These are phyloP conservation scores for Closterium sp. DNA, from an alignment of 139 green algal species.

Conservation along the genomic window DNA sequence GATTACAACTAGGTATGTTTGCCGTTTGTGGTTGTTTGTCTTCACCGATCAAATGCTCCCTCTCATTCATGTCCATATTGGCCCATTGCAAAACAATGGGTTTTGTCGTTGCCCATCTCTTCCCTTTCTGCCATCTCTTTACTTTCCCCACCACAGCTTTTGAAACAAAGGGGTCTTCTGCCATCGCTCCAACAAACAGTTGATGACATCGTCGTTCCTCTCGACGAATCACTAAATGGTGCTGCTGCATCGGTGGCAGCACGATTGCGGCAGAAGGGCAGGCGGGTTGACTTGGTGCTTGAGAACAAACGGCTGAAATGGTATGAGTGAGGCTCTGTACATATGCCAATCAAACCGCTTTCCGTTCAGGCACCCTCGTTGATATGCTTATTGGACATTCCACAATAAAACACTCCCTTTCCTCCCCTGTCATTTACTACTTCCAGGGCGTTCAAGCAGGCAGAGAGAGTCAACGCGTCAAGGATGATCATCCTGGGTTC, in stretches of 20 bases:
- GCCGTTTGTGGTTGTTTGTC: background rate
- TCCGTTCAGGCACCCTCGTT: slow-evolving; percentile 2
- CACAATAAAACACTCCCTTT: background rate
- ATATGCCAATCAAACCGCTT: background rate
- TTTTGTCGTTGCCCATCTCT: no score
- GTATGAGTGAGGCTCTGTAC: background rate
- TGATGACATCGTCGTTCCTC: slow-evolving; percentile 51
- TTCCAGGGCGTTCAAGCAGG: slow-evolving; percentile 48
- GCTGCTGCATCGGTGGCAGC: slow-evolving; percentile 61
- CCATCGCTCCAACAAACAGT: slow-evolving; percentile 39
- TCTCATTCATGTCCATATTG: no score
- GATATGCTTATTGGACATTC: background rate
- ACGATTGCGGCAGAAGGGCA: slow-evolving; percentile 66
- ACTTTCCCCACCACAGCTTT: background rate
- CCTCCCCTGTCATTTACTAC: background rate
- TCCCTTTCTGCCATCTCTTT: background rate
- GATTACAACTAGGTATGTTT: no score
- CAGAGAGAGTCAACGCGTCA: slow-evolving; percentile 42
- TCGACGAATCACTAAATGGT: slow-evolving; percentile 35
- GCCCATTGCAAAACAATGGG: no score
- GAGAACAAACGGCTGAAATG: slow-evolving; percentile 89
- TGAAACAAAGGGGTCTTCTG: slow-evolving; percentile 72
- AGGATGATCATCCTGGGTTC: slow-evolving; percentile 50
- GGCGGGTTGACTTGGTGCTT: slow-evolving; percentile 87
- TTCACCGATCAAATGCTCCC: no score